A percentile compares a stretch with the other conserved stretches of the same genome.
Evolutionary conservation across 164 flowering plant genomes (phyloP).

Genomic region (Annona squamosa): DNA sequence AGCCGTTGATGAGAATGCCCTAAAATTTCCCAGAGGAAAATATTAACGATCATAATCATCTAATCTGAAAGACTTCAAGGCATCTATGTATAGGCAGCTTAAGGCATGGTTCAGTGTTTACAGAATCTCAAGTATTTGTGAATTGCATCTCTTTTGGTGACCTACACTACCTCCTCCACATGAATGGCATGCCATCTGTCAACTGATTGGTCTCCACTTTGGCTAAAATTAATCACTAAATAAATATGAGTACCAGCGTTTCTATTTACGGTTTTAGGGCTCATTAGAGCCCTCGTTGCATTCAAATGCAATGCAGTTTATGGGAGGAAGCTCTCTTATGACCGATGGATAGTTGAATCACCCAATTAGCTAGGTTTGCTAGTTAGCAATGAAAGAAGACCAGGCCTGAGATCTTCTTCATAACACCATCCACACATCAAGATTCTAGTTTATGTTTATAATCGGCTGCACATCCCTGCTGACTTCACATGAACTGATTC

Average conservation of each 20-base stretch:
- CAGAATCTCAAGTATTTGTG: not conserved
- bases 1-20: not conserved
- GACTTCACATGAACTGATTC: too few species aligned
- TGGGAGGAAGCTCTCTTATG: not conserved
- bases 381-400: too few species aligned
- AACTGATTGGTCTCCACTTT: not conserved
- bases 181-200: not conserved
- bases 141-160: not conserved
- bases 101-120: not conserved
- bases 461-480: too few species aligned
- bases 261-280: not conserved
- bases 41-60: not conserved
- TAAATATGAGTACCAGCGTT: not conserved
- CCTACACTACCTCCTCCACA: not conserved
- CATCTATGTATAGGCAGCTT: not conserved
- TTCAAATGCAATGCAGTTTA: not conserved
- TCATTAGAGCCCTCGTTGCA: not conserved
- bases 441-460: too few species aligned
- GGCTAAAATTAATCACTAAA: not conserved
- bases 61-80: not conserved
- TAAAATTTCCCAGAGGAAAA: not conserved
- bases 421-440: too few species aligned
- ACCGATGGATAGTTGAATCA: not conserved
- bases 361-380: too few species aligned
- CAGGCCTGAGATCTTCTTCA: too few species aligned